Base-by-base conservation (phyloP, 805 yeast genomes). In the Cyberlindnera mississippiensis region DNA sequence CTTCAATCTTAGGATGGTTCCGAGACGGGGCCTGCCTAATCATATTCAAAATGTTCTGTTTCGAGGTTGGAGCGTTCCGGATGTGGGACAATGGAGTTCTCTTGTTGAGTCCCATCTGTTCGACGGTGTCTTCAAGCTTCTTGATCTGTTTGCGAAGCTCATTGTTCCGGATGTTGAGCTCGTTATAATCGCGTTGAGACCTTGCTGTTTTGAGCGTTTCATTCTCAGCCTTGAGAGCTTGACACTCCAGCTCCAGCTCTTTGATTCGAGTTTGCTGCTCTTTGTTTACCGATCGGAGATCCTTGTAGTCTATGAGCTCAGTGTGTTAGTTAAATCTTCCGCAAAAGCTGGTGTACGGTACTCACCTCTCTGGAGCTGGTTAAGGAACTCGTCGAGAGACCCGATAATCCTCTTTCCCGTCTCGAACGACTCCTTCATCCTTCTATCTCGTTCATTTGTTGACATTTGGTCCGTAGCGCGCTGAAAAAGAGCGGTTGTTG, bases 81-180 rank as follows among this genome's bases (percentile, higher is more conserved):
- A 15, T 24, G 19, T 24, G 31, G 16, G n/a, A 19, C 10, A 35
- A 16, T 9, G 38, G 36, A 7, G 36, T 16, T 19, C 35, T 16
- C 24, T 38, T 42, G 18, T 28, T 35, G 15, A 24, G 10, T 28
- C 26, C 35, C 32, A 43, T 15, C 14, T 24, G 24, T 9, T 26
- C 30, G 9, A 39, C 36, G 28, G 35, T 38, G 1, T 28, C 28
- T 18, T 38, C 35, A 28, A 43, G 32, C 12, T 12, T 13, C 11
- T 33, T 29, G 14, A 35, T 36, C 27, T 39, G 31, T 9, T 14
- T 26, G 12, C 27, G n/a, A 2, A 43, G 30, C 4, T 32, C 37
- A 34, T 43, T 43, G 41, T 35, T 39, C 30, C 39, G 35, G 38
- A 43, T 35, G 33, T 43, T 43, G 14, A 43, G 43, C 2, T 8